Evolutionary conservation across 805 yeast species (phyloP), one percentile per base, ranked within the genome.

Genomic region (Sugiyamaella lignohabitans): DNA sequence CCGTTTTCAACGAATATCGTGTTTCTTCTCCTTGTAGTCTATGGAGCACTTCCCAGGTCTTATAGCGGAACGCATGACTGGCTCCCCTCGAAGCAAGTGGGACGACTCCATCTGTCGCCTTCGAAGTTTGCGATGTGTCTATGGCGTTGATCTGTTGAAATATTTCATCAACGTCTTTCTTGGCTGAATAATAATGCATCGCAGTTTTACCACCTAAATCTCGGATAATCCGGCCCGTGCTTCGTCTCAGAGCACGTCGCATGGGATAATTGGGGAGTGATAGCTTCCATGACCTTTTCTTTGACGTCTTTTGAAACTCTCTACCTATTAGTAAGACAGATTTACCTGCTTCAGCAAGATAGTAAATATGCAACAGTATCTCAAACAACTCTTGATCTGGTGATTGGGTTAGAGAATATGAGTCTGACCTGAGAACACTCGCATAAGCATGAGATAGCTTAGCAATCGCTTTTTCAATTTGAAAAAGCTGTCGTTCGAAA

Each of bases 191-290:
- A 50, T 71, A 74, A 36, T 69, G 65, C 17, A 67, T 62, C 5
- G 71, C 68, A n/a, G 67, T 63, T 21, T 69, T 69, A 2, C 73
- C 70, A 17, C 79, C 79, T 52, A 71, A 71, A 55, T 75, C 79
- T 30, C 66, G 62, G 4, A 69, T 57, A 50, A 74, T 71, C 40
- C 67, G 73, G 27, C 54, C 59, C 0, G 75, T 69, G n/a, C 72
- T 50, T 34, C 74, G 62, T 38, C 64, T 63, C 10, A 75, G 43
- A 0, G 76, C 71, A 46, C 75, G 59, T 3, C 52, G 38, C 4
- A 68, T 48, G 1, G 78, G 73, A 49, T 74, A 71, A 18, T 61
- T 60, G 1, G 75, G 73, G 1, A 56, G 35, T 8, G 56, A 51
- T 2, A 72, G n/a, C 42, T 59, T 60, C 73, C 71, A 71, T n/a